These are phyloP conservation scores for Leishmania aethiopica DNA, from an alignment of 208 protist species.

Conservation along the genomic window DNA sequence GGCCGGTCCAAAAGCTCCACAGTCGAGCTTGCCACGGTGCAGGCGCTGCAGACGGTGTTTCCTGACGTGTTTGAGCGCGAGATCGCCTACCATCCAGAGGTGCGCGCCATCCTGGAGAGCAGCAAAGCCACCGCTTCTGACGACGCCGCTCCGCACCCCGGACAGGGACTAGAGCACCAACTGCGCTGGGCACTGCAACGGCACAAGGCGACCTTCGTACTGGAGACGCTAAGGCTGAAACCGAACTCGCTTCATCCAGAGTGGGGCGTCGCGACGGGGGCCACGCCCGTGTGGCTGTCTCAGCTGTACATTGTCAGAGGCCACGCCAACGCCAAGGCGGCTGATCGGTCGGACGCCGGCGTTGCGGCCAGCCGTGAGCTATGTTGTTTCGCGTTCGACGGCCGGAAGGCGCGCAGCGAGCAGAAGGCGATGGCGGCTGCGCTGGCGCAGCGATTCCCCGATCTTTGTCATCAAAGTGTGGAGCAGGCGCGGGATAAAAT, in stretches of 20 bases:
- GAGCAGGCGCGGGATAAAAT: conserved; percentile 37
- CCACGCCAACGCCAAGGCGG: neutral
- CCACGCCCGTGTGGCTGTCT: conserved; percentile 19
- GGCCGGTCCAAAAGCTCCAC: conserved; percentile 41
- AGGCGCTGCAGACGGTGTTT: conserved; percentile 59
- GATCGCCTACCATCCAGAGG: conserved; percentile 57
- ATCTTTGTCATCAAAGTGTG: conserved; percentile 41
- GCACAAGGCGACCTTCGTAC: conserved; percentile 31
- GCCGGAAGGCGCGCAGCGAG: conserved; percentile 67
- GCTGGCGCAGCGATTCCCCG: conserved; percentile 44
- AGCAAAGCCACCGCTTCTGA: conserved; percentile 28
- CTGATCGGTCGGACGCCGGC: neutral
- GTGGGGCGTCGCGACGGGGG: conserved; percentile 35
- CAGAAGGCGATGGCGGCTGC: conserved; percentile 61
- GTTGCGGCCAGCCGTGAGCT: conserved; percentile 15
- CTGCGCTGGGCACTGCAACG: conserved; percentile 54
- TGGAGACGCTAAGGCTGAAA: conserved; percentile 35
- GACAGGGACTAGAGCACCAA: conserved; percentile 43
- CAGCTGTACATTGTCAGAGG: conserved; percentile 16
- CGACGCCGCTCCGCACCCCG: conserved; percentile 37
- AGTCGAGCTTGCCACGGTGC: conserved; percentile 43
- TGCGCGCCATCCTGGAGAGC: conserved; percentile 42
- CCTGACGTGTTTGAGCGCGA: conserved; percentile 64
- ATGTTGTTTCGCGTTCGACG: conserved; percentile 35
- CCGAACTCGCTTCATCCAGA: conserved; percentile 37